Evolutionary conservation across 306 rosid genomes (phyloP).

Genomic region (Prunus mongolica): DNA sequence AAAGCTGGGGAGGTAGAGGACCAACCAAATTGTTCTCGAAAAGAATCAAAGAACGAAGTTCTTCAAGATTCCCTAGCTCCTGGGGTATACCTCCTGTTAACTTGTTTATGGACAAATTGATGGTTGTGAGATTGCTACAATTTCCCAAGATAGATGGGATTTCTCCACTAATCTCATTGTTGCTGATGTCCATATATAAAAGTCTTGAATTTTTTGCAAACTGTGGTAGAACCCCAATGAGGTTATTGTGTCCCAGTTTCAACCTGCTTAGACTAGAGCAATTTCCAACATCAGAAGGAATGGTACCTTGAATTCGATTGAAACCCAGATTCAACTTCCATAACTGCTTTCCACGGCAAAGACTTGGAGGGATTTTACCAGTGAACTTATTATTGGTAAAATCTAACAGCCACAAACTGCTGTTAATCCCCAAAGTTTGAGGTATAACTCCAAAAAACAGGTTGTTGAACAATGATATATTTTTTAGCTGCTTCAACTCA

Average conservation of each 20-base stretch:
- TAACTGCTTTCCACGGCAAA: slow-evolving; percentile 62
- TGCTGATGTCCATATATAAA: slow-evolving; percentile 41
- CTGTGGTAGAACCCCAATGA: slow-evolving; percentile 62
- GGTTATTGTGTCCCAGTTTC: slow-evolving; percentile 43
- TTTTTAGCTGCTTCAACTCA: slow-evolving; percentile 57
- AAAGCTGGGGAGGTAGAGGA: slow-evolving; percentile 58
- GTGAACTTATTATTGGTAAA: slow-evolving; percentile 56
- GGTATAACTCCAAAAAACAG: slow-evolving; percentile 75
- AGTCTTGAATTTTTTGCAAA: slow-evolving; percentile 38
- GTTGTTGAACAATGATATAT: slow-evolving; percentile 62
- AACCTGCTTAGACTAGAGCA: slow-evolving; percentile 66
- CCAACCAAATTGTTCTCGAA: slow-evolving; percentile 62
- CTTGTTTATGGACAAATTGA: slow-evolving; percentile 50
- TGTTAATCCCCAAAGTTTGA: slow-evolving; percentile 62
- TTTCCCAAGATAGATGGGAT: slow-evolving; percentile 66
- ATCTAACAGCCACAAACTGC: slow-evolving; percentile 57
- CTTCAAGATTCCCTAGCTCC: slow-evolving; percentile 59
- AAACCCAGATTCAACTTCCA: slow-evolving; percentile 39
- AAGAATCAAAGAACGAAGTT: slow-evolving; percentile 46
- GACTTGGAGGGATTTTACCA: slow-evolving; percentile 66
- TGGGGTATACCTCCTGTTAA: slow-evolving; percentile 49
- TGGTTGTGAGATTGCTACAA: slow-evolving; percentile 44
- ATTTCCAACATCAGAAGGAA: slow-evolving; percentile 62
- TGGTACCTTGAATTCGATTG: slow-evolving; percentile 61
- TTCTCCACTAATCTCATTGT: slow-evolving; percentile 47